Evolutionary conservation across 2,329 filamentous ascomycete genomes (phyloP), one percentile per base, ranked within the genome.

Genomic region (Aureobasidium lini): DNA sequence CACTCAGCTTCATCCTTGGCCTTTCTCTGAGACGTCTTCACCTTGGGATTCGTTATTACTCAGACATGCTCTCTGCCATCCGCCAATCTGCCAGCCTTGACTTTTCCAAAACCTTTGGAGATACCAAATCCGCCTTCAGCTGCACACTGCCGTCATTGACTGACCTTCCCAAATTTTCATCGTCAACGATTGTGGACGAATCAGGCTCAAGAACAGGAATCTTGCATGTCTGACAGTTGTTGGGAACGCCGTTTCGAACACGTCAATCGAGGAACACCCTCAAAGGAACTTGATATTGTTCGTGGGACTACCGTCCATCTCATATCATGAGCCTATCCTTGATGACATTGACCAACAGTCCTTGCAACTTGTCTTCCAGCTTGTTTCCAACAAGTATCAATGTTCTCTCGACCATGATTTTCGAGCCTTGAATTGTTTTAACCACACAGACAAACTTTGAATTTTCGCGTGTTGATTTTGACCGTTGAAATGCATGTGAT

Each of bases 401-500:
- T 23, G 4, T 23, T 23, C 4, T 23, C 23, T 23, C 23, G 23
- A 23, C 23, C 23, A 23, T 23, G 1, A 23, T 23, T 3, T 23
- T 23, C 23, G 23, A 3, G 23, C 4, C 23, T 23, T 3, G 23
- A 23, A 23, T 3, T 23, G 23, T 23, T 23, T 3, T 23, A 23
- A 23, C 23, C 23, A 23, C 23, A 23, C 23, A 23, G 23, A 23
- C 23, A 23, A 23, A 23, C 23, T 23, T 23, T 23, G 34, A 40
- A 32, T 31, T 32, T 54, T 31, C 10, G 32, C n/a, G 15, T 56
- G 52, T 56, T 56, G 52, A 46, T 46, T 37, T 37, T 29, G 31
- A 13, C 31, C 40, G 40, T 56, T 56, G 52, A 18, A 28, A 36
- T 56, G 42, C 52, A 56, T 56, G 52, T 56, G 52, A 56, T 56